Conservation (phyloP, 305 asterid species). For the Fraxinus sp. region DNA sequence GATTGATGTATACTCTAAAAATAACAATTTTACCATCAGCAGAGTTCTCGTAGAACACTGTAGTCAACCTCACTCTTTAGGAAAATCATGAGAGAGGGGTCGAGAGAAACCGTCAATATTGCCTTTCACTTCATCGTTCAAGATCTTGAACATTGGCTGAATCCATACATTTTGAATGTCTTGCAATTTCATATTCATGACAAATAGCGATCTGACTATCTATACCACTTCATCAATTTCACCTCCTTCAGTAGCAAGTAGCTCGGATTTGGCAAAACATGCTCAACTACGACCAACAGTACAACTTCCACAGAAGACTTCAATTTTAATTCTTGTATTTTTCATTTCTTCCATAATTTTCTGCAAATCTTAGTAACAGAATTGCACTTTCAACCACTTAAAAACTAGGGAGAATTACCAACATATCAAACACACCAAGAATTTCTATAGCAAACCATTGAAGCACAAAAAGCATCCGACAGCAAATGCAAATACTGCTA, state of each 20-base stretch:
- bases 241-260: neutral
- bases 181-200: neutral
- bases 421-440: neutral
- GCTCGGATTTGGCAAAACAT: neutral
- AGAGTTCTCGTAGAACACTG: neutral
- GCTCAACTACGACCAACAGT: neutral
- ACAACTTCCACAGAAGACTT: neutral
- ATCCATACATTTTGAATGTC: neutral
- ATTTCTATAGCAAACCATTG: neutral
- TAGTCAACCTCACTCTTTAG: neutral
- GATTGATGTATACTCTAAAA: neutral
- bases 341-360: neutral
- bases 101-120: neutral
- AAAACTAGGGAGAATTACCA: neutral
- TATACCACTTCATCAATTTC: neutral
- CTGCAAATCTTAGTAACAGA: no score
- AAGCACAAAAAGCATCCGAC: neutral
- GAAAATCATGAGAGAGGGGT: neutral
- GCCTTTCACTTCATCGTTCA: neutral
- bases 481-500: neutral
- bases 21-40: neutral
- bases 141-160: neutral
- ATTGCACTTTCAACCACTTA: neutral
- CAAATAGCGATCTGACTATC: neutral
- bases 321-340: no score